phyloP scores from a whole-genome alignment of 495 filamentous ascomycete species.

The Neurospora intermedia region DNA sequence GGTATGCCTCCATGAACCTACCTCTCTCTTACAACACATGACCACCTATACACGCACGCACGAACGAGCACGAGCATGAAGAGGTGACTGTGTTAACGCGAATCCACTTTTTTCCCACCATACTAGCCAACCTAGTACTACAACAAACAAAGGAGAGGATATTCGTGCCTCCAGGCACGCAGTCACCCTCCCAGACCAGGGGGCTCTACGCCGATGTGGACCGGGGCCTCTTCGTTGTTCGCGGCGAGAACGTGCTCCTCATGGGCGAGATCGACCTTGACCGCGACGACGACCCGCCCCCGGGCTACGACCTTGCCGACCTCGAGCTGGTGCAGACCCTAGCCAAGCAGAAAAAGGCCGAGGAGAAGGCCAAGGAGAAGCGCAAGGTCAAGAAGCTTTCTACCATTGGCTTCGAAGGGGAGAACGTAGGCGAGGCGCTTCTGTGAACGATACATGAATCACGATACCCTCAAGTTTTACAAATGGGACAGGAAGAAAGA shows the following conservation, averaged over 20 bases:
- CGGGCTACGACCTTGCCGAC: conserved; percentile 54
- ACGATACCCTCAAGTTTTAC: background rate
- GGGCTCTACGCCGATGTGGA: conserved; percentile 65
- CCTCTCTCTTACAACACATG: background rate
- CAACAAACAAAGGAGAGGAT: conserved; percentile 84
- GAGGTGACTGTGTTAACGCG: conserved; percentile 5
- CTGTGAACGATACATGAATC: conserved; percentile 35
- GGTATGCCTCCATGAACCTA: conserved; percentile 42
- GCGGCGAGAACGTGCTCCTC: conserved; percentile 87
- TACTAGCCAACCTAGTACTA: conserved; percentile 79
- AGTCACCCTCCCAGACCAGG: conserved; percentile 14
- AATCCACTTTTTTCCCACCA: background rate
- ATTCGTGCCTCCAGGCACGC: conserved; percentile 43
- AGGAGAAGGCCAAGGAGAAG: conserved; percentile 64
- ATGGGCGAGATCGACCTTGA: conserved; percentile 94
- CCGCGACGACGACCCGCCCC: conserved; percentile 79
- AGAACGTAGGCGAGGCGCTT: conserved; percentile 65
- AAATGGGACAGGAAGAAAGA: background rate
- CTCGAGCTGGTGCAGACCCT: conserved; percentile 59
- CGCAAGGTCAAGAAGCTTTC: conserved; percentile 54
- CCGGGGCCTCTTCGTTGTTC: conserved; percentile 76
- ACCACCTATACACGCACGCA: background rate
- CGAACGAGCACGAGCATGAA: background rate
- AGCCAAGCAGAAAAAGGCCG: conserved; percentile 54
- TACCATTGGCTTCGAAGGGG: conserved; percentile 76